These are phyloP conservation scores for Plasmopara muralis DNA, from an alignment of 352 stramenopile species.

Conservation along the genomic window DNA sequence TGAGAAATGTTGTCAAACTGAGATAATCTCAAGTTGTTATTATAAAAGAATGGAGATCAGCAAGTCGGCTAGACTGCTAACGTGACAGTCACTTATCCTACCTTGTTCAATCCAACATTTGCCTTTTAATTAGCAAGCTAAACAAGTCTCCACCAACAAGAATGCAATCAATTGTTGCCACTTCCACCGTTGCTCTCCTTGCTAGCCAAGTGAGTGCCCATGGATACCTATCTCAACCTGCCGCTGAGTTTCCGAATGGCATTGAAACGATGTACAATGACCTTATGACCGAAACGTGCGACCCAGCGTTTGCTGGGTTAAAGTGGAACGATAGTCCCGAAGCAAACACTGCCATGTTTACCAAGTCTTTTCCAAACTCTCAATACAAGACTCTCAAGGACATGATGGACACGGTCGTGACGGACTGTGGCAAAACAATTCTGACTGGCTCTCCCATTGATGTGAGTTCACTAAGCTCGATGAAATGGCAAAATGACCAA, in stretches of 20 bases:
- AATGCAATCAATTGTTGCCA: slow-evolving; percentile 9
- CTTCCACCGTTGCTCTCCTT: slow-evolving; percentile 17
- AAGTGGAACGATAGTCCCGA: slow-evolving; percentile 28
- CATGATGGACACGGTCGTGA: slow-evolving; percentile 28
- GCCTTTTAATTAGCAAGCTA: too few species aligned
- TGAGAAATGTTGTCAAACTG: too few species aligned
- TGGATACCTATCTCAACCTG: slow-evolving; percentile 34
- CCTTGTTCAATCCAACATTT: too few species aligned
- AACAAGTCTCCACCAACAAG: too few species aligned
- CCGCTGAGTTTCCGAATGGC: slow-evolving; percentile 24
- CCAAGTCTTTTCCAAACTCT: slow-evolving; percentile 23
- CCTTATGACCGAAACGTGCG: slow-evolving; percentile 14
- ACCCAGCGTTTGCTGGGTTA: slow-evolving; percentile 20
- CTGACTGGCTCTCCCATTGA: slow-evolving; percentile 18
- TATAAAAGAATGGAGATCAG: too few species aligned
- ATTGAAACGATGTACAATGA: slow-evolving; percentile 26
- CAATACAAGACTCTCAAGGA: slow-evolving; percentile 25
- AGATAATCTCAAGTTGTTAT: too few species aligned
- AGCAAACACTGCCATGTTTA: slow-evolving; percentile 27
- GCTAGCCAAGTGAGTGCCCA: slow-evolving; percentile 23
- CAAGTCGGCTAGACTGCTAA: too few species aligned
- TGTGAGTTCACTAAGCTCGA: slow-evolving; percentile 27
- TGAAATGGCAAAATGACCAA: slow-evolving; percentile 48
- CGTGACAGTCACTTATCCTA: too few species aligned
- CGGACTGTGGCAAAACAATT: slow-evolving; percentile 22